Evolutionary conservation across 805 yeast genomes (phyloP).

Genomic region (Cyberlindnera meyerae): DNA sequence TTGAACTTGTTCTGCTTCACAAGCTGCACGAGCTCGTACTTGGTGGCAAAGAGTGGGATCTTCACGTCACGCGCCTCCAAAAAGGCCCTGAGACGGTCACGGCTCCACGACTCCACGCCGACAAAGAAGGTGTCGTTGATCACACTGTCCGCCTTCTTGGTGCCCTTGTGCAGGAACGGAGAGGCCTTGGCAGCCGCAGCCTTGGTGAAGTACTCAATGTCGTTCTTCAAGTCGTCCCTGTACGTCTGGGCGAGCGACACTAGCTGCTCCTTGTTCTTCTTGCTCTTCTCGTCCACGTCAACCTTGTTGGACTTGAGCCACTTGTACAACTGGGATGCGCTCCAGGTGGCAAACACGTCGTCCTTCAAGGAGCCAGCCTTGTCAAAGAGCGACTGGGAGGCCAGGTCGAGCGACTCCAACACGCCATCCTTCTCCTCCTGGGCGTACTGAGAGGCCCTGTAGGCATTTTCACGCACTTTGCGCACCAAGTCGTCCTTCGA

Average conservation of each 20-base stretch:
- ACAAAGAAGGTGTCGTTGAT: slow-evolving; percentile 42
- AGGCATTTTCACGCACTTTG: slow-evolving; percentile 41
- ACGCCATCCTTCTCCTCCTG: slow-evolving; percentile 35
- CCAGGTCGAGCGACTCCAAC: slow-evolving; percentile 37
- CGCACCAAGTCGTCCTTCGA: slow-evolving; percentile 42
- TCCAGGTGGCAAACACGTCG: slow-evolving; percentile 46
- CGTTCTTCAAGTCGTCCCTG: slow-evolving; percentile 32
- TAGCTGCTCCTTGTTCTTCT: slow-evolving; percentile 32
- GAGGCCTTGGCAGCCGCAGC: slow-evolving; percentile 27
- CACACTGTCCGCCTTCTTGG: slow-evolving; percentile 29
- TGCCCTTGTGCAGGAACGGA: slow-evolving; percentile 33
- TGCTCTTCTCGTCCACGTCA: slow-evolving; percentile 31
- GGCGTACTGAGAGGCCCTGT: slow-evolving; percentile 35
- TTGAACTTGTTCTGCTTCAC: slow-evolving; percentile 35
- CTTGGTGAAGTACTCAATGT: slow-evolving; percentile 34
- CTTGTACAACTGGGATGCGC: slow-evolving; percentile 46
- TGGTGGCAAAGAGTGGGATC: slow-evolving; percentile 36
- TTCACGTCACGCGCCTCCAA: slow-evolving; percentile 37
- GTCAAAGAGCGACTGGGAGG: slow-evolving; percentile 33
- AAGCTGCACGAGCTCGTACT: slow-evolving; percentile 33
- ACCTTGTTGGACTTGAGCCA: slow-evolving; percentile 49
- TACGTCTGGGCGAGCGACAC: slow-evolving; percentile 31
- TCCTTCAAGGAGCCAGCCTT: slow-evolving; percentile 37
- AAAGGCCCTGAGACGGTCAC: slow-evolving; percentile 38
- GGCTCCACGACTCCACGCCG: slow-evolving; percentile 44